Evolutionary conservation across 306 rosid species (phyloP).

Genomic region (Lathyrus sativus): DNA sequence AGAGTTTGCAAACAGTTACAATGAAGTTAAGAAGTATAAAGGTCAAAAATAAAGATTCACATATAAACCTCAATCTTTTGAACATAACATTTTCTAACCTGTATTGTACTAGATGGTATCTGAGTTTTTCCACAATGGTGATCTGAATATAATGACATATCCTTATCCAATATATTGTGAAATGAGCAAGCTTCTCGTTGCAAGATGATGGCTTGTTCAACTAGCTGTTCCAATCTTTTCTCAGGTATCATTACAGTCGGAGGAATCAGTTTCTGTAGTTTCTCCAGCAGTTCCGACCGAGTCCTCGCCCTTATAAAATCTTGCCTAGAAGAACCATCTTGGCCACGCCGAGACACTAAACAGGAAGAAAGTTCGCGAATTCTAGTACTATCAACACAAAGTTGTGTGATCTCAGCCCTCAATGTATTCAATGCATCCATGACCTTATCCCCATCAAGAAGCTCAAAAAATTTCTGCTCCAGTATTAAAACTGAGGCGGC

Average conservation of each 20-base stretch:
- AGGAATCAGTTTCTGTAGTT: constrained; percentile 83
- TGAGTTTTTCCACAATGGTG: constrained; percentile 88
- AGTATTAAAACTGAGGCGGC: constrained; percentile 74
- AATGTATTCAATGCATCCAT: constrained; percentile 80
- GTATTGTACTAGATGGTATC: constrained; percentile 87
- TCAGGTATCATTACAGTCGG: constrained; percentile 85
- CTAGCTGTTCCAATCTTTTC: constrained; percentile 87
- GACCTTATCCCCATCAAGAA: constrained; percentile 64
- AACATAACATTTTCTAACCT: constrained; percentile 58
- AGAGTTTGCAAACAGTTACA: neutral
- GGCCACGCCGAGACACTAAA: constrained; percentile 55
- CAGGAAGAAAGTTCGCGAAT: constrained; percentile 77
- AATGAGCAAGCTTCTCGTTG: constrained; percentile 81
- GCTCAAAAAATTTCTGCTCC: constrained; percentile 88
- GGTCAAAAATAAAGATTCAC: constrained; percentile 18
- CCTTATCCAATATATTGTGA: constrained; percentile 81
- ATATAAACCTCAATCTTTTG: constrained; percentile 7
- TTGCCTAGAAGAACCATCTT: constrained; percentile 43
- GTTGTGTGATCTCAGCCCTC: constrained; percentile 81
- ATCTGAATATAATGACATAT: constrained; percentile 85
- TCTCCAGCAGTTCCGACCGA: constrained; percentile 68
- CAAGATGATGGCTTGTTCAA: constrained; percentile 84
- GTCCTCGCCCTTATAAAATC: constrained; percentile 50
- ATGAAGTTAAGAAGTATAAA: constrained; percentile 13
- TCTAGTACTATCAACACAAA: constrained; percentile 55